A percentile compares a stretch with the other conserved stretches of the same genome.
These are phyloP conservation scores for Nicotiana paniculata DNA, from an alignment of 257 asterid species.

Conservation along the genomic window DNA sequence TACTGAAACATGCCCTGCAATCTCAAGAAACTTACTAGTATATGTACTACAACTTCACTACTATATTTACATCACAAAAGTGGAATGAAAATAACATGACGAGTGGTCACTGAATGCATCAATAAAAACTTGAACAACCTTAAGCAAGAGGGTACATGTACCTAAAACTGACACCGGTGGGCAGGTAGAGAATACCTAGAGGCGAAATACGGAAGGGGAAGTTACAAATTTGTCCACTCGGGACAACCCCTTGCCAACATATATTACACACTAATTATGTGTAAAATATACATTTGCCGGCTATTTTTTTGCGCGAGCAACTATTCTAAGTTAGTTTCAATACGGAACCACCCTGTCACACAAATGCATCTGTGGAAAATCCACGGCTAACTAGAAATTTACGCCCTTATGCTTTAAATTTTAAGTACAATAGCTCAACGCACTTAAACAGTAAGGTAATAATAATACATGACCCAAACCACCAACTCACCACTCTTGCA, in stretches of 20 bases:
- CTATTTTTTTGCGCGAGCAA: too few relatives aligned
- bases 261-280: too few relatives aligned
- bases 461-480: not conserved
- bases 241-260: too few relatives aligned
- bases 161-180: not conserved
- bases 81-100: too few relatives aligned
- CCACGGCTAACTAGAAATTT: not conserved
- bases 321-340: too few relatives aligned
- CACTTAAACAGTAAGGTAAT: not conserved
- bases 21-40: not conserved
- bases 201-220: not conserved
- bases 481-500: not conserved
- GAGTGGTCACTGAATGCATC: not conserved
- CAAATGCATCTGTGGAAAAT: not conserved
- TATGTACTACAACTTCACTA: too few relatives aligned
- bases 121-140: not conserved
- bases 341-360: not conserved
- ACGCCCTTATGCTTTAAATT: not conserved
- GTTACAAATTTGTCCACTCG: too few relatives aligned
- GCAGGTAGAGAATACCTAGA: not conserved
- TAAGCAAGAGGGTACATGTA: not conserved
- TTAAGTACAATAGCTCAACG: not conserved
- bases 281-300: too few relatives aligned
- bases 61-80: too few relatives aligned
- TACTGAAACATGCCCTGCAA: not conserved